Conservation (phyloP, 148 eudicot species). For the Camellia lanceoleosa region DNA sequence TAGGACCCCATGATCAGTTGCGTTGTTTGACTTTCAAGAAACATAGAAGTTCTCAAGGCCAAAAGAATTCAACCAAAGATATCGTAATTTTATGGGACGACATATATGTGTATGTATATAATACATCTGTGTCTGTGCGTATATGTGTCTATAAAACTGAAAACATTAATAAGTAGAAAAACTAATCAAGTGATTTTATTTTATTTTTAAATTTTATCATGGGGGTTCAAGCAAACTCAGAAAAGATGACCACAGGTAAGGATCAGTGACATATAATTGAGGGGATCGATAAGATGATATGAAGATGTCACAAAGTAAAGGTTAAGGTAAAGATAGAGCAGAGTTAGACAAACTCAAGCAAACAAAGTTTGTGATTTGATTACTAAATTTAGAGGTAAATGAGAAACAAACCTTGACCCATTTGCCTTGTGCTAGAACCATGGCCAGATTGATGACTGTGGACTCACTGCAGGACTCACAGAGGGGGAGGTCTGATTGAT, state of each 20-base stretch:
- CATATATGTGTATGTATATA: neutral
- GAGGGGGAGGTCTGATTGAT: neutral
- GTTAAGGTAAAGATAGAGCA: neutral
- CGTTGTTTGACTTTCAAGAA: neutral
- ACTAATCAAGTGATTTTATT: neutral
- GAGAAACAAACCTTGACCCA: constrained; percentile 38
- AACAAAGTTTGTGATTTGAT: neutral
- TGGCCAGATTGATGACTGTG: neutral
- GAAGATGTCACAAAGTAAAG: neutral
- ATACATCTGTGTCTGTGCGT: neutral
- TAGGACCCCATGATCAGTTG: neutral
- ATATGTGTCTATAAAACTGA: neutral
- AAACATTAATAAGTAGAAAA: neutral
- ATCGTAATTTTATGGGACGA: neutral
- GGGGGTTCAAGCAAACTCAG: neutral
- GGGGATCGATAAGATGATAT: neutral
- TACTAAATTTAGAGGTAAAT: neutral
- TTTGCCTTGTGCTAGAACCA: constrained; percentile 36
- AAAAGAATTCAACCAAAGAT: too few species aligned
- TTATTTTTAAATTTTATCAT: neutral
- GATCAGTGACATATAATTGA: neutral
- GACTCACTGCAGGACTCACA: neutral
- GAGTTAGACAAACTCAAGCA: neutral
- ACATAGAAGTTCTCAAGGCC: too few species aligned
- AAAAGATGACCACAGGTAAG: neutral